Evolutionary conservation across 768 basidiomycete species (phyloP).

Genomic region (Russula compacta): DNA sequence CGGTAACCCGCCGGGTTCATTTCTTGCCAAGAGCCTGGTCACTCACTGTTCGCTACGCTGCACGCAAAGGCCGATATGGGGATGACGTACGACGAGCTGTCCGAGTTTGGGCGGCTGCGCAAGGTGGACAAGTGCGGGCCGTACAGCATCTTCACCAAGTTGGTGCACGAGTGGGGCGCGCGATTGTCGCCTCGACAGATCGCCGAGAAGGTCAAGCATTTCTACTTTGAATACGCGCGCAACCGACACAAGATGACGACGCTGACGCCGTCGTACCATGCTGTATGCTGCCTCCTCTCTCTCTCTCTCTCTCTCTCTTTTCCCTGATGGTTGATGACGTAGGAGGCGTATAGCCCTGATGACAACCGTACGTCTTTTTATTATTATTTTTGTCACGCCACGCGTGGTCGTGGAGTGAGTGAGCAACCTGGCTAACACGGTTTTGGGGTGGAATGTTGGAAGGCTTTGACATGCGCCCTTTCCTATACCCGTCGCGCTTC

Average conservation of each 20-base stretch:
- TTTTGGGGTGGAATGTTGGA: not conserved
- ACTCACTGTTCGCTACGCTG: too few relatives aligned
- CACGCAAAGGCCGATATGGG: slow-evolving; percentile 89
- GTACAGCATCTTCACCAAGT: slow-evolving; percentile 94
- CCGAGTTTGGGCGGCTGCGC: slow-evolving; percentile 83
- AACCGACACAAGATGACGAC: slow-evolving; percentile 99
- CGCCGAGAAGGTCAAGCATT: slow-evolving; percentile 93
- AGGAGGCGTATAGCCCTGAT: slow-evolving; percentile 96
- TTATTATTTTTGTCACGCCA: not conserved
- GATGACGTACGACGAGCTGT: slow-evolving; percentile 97
- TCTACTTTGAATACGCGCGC: slow-evolving; percentile 94
- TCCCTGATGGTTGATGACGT: not conserved
- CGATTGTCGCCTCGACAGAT: slow-evolving; percentile 79
- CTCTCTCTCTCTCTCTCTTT: not conserved
- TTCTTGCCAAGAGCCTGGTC: not conserved
- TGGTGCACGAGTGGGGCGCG: slow-evolving; percentile 89
- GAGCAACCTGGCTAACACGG: not conserved
- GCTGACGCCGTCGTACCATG: slow-evolving; percentile 87
- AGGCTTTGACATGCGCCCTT: slow-evolving; percentile 95
- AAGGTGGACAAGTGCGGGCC: slow-evolving; percentile 98
- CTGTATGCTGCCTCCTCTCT: slow-evolving; percentile 41
- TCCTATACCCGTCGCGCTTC: slow-evolving; percentile 91
- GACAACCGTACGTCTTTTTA: slow-evolving; percentile 65
- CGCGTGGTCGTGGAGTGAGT: not conserved
- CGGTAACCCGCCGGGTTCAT: not conserved